These are phyloP conservation scores for Boletus huronensis DNA, from an alignment of 768 basidiomycete species.

Conservation along the genomic window DNA sequence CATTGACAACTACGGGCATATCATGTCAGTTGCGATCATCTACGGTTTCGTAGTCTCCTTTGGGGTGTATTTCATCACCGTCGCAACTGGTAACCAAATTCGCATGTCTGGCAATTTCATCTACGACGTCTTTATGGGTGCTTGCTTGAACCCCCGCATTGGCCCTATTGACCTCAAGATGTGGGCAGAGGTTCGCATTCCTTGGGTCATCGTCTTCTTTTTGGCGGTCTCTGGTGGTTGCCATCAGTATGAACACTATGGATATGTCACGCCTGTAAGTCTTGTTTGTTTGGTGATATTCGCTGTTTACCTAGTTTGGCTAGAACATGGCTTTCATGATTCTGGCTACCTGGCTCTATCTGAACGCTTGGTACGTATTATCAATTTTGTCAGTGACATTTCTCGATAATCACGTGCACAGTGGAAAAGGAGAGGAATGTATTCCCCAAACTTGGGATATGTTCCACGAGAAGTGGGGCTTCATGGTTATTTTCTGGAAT, in stretches of 20 bases:
- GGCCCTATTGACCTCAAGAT: conserved; percentile 94
- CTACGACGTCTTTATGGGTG: conserved; percentile 98
- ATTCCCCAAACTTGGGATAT: conserved; percentile 99
- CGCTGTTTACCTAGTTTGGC: neutral
- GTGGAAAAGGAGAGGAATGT: conserved; percentile 90
- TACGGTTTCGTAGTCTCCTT: conserved; percentile 81
- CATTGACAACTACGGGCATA: conserved; percentile 92
- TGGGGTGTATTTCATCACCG: conserved; percentile 74
- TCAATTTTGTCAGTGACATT: neutral
- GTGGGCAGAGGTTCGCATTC: conserved; percentile 97
- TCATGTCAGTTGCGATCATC: conserved; percentile 95
- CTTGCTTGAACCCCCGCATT: conserved; percentile 88
- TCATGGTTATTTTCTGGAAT: conserved; percentile 99
- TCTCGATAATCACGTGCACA: conserved; percentile 25
- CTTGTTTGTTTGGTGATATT: neutral
- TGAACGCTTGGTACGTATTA: conserved; percentile 79
- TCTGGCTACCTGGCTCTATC: conserved; percentile 91
- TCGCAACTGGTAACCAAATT: conserved; percentile 74
- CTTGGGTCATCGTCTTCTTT: conserved; percentile 96
- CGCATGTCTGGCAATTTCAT: conserved; percentile 94
- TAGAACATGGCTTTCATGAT: conserved; percentile 98
- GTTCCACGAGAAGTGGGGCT: conserved; percentile 99
- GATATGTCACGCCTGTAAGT: conserved; percentile 86
- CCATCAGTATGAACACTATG: conserved; percentile 92
- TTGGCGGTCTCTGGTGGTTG: conserved; percentile 87